Evolutionary conservation across 2,329 filamentous ascomycete species (phyloP).

Genomic region (Rutstroemia sydowiana): DNA sequence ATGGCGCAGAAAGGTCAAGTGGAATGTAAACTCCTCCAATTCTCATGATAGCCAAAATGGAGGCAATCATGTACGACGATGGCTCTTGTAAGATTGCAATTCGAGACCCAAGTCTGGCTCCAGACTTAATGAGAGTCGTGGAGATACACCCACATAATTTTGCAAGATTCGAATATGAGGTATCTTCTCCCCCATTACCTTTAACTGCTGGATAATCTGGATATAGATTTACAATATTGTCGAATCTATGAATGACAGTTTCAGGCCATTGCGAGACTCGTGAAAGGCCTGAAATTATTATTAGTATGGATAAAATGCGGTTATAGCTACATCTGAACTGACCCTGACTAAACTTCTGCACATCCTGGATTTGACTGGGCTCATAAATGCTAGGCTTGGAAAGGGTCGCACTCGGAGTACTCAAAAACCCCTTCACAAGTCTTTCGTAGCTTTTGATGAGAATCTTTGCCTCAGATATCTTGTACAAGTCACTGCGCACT

Average conservation of each 20-base stretch:
- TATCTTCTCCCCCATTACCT: not conserved
- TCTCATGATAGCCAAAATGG: conserved; percentile 29
- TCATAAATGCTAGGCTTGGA: not conserved
- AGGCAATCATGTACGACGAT: conserved; percentile 24
- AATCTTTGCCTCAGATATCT: not conserved
- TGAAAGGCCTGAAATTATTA: no score
- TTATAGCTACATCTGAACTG: no score
- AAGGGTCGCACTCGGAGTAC: not conserved
- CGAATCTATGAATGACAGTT: not conserved
- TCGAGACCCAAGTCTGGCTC: not conserved
- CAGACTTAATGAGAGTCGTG: not conserved
- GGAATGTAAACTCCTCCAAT: conserved; percentile 31
- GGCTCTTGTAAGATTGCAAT: conserved; percentile 14
- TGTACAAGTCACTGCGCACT: not conserved
- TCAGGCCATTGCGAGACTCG: not conserved
- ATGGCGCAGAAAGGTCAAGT: no score
- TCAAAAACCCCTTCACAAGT: not conserved
- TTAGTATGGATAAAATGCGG: no score
- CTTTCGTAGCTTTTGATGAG: not conserved
- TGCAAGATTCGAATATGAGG: not conserved
- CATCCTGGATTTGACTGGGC: not conserved
- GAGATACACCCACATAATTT: not conserved
- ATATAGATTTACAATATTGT: not conserved
- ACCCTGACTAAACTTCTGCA: not conserved
- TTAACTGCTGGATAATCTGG: not conserved